A percentile compares a stretch with the other conserved stretches of the same genome.
Evolutionary conservation across 2,329 filamentous ascomycete species (phyloP).

Genomic region (Chaetothyriales sp.): DNA sequence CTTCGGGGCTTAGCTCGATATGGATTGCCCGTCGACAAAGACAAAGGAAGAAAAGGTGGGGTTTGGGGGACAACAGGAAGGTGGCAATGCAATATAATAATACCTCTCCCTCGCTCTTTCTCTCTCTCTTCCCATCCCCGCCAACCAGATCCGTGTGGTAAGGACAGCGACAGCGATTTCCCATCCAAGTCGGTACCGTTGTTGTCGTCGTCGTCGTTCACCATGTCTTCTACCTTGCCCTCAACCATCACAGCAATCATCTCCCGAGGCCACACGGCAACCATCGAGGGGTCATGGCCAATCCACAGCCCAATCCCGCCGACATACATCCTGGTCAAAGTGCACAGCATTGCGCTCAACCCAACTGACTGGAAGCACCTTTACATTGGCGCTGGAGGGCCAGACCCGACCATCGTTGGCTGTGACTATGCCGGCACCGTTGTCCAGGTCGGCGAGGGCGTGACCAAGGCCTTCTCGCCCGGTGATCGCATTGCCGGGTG

Average conservation of each 20-base stretch:
- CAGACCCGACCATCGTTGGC: conserved; percentile 26
- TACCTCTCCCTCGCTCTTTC: too few relatives aligned
- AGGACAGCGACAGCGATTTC: too few relatives aligned
- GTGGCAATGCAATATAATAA: too few relatives aligned
- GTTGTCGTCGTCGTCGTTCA: too few relatives aligned
- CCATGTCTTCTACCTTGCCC: background rate
- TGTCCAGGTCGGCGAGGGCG: conserved; percentile 13
- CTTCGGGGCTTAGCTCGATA: too few relatives aligned
- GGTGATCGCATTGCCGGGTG: conserved; percentile 27
- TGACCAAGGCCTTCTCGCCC: conserved; percentile 14
- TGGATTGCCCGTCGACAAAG: too few relatives aligned
- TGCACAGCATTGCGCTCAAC: conserved; percentile 22
- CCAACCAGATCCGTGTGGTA: too few relatives aligned
- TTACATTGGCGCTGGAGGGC: conserved; percentile 11
- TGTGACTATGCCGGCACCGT: conserved; percentile 24
- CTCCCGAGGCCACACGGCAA: background rate
- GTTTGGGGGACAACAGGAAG: too few relatives aligned
- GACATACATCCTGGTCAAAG: conserved; percentile 1
- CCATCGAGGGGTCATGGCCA: background rate
- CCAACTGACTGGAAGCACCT: conserved; percentile 44
- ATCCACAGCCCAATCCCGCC: background rate
- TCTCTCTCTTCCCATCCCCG: too few relatives aligned
- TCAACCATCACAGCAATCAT: background rate
- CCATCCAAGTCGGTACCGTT: too few relatives aligned
- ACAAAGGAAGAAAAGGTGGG: too few relatives aligned